Evolutionary conservation across 129 eudicot species (phyloP), one percentile per base, ranked within the genome.

Genomic region (Lactuca saligna): DNA sequence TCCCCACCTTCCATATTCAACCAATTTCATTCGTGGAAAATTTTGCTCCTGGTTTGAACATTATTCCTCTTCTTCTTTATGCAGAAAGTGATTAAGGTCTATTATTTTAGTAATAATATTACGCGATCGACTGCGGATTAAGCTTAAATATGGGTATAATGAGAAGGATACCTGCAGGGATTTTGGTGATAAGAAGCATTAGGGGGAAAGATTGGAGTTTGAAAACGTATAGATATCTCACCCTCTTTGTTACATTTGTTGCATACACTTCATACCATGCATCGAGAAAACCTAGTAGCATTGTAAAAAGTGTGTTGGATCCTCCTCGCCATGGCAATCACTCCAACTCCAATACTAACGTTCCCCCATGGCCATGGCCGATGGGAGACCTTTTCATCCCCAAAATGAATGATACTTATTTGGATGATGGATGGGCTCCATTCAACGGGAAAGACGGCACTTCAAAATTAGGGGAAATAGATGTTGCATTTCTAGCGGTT

Each of bases 191-290:
- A 48, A 55, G 85, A 59, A 81, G 71, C 16, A 54, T 88, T 9
- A 81, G 91, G 54, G 96, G 91, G 13, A 79, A 17, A 63, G 86
- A 88, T 77, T 88, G 91, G 96, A 85, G 89, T 39, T 42, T 88
- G 2, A 76, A 71, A 20, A 84, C 95, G 0, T 92, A 88, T 65
- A 76, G 95, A 65, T 82, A 88, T 75, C 68, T 83, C 11, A 87
- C 85, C 44, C 69, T 92, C 65, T 34, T 86, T 38, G 85, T 92
- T 42, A 91, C 98, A 11, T 91, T 91, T 58, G 17, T 91, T 5
- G 98, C 98, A 3, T 91, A 91, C 55, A 58, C 98, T 51, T 59
- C 91, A 37, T 91, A 88, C 77, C 98, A 91, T 63, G 98, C 96
- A 53, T 88, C 96, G 0, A 80, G 98, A 55, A 91, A 91, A 71